phyloP scores from a whole-genome alignment of 192 early-diverging fungal species.

The Rhizophlyctis rosea region DNA sequence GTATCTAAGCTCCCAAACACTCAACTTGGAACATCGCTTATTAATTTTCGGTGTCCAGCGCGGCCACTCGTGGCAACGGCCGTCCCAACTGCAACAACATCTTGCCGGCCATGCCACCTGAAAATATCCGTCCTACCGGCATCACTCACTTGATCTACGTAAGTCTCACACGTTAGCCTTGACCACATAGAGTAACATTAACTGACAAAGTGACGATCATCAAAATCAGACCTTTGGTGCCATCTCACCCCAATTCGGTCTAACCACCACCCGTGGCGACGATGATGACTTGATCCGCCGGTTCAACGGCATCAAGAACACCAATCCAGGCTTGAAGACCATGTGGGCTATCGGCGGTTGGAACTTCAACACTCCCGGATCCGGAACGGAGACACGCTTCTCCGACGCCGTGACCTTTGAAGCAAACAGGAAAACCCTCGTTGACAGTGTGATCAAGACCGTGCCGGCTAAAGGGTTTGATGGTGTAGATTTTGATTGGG shows the following conservation, averaged over 20 bases:
- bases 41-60: too few relatives aligned
- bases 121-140: constrained; percentile 3
- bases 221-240: neutral
- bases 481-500: constrained; percentile 16
- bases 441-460: neutral
- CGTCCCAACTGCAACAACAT: constrained; percentile 4
- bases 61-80: constrained; percentile 1
- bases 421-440: neutral
- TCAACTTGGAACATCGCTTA: too few relatives aligned
- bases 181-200: neutral
- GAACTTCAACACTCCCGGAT: constrained; percentile 16
- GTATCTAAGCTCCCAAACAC: too few relatives aligned
- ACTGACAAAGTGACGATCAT: neutral
- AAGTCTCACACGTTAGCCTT: neutral
- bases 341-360: constrained; percentile 21
- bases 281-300: constrained; percentile 6
- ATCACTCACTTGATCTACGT: constrained; percentile 9
- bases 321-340: neutral
- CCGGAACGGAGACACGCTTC: constrained; percentile 10
- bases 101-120: constrained; percentile 4
- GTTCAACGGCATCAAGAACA: constrained; percentile 3
- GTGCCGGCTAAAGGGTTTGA: constrained; percentile 8
- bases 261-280: neutral
- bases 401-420: constrained; percentile 2
- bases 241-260: neutral